phyloP scores from a whole-genome alignment of 305 asterid species.

The Vinca major region DNA sequence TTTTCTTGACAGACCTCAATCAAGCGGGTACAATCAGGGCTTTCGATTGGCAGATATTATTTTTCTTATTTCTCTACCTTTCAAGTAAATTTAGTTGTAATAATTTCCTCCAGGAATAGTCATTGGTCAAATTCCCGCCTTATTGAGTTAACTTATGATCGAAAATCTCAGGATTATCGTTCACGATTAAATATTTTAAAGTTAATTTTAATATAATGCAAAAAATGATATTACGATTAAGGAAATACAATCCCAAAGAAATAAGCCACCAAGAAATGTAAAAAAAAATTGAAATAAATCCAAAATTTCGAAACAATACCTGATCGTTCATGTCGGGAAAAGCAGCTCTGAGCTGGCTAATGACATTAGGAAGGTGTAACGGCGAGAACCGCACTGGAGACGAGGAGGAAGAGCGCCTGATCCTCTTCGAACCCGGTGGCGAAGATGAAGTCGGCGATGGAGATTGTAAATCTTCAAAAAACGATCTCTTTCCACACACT shows the following conservation, averaged over 20 bases:
- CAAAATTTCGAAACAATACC: conserved; percentile 22
- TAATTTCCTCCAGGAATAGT: too few species aligned
- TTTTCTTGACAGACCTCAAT: too few species aligned
- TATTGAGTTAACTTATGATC: too few species aligned
- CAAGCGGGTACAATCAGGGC: too few species aligned
- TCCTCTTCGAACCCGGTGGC: conserved; percentile 36
- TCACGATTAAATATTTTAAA: neutral
- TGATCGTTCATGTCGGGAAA: conserved; percentile 56
- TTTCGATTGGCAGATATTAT: too few species aligned
- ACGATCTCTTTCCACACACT: conserved; percentile 76
- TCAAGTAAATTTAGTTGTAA: too few species aligned
- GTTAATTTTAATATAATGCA: neutral
- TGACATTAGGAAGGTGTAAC: conserved; percentile 18
- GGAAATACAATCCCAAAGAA: neutral
- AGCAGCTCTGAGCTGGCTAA: conserved; percentile 44
- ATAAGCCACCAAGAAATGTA: neutral
- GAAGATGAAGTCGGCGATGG: conserved; percentile 39
- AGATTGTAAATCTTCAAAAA: conserved; percentile 57
- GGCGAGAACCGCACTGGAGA: conserved; percentile 44
- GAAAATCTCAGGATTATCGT: too few species aligned
- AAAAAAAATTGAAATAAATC: neutral
- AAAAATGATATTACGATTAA: neutral
- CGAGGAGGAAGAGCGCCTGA: conserved; percentile 45
- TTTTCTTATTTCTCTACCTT: too few species aligned
- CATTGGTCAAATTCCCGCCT: too few species aligned